Evolutionary conservation across 768 basidiomycete species (phyloP), one percentile per base, ranked within the genome.

Genomic region (Collybia mongolica): DNA sequence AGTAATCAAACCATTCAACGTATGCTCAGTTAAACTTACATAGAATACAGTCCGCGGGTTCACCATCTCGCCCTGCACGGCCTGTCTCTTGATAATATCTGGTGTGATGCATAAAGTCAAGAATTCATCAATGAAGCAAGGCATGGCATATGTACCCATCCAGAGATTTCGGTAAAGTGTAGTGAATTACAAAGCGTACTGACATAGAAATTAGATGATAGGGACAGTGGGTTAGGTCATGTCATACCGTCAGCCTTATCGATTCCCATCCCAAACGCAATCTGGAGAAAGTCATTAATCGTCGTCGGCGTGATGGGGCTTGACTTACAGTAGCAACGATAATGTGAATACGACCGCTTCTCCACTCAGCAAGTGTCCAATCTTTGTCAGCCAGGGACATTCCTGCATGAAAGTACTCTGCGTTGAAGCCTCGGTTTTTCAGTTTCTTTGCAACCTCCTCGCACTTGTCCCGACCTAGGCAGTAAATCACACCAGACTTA

Each of bases 261-360:
- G 44, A 96, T 91, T 1, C 96, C 95, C 94, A 98, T 98, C 9
- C 96, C 96, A 65, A 98, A 98, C 0, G 94, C 94, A 56, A 94
- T 83, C 93, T 94, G 60, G 28, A 19, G 35, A 35, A 15, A 7
- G 29, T 6, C 53, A 14, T 37, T 11, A 28, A 53, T 23, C 12
- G 12, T 22, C 2, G 20, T 62, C 17, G 44, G 41, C n/a, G 39
- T 32, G 24, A 44, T 19, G 39, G 14, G 49, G 53, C 39, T 7
- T 9, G 2, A 64, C 77, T 57, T 65, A 93, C 93, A 39, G 97
- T 99, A 2, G 96, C 96, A 39, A 97, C 93, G 49, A 99, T 93
- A 52, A 98, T 85, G 46, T 83, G 77, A 54, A 85, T 81, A 23
- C 74, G 67, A 2, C 84, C 88, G 5, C 65, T 66, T 67, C 88